phyloP scores from a whole-genome alignment of 176 grass and related monocot species.

The Olyra latifolia region DNA sequence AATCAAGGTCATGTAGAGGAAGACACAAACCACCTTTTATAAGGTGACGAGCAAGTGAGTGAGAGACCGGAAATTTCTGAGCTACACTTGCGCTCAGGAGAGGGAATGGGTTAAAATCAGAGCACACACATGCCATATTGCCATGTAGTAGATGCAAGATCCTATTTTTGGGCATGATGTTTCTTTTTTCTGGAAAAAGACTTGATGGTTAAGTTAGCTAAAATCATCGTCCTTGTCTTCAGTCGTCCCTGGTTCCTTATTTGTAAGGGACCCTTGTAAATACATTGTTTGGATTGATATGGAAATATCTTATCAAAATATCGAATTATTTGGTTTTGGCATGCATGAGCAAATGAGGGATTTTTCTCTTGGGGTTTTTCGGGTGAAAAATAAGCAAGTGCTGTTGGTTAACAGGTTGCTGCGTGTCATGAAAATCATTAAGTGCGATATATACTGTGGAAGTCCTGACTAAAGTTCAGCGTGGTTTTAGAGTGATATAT shows the following conservation, averaged over 20 bases:
- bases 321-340: not conserved
- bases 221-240: not conserved
- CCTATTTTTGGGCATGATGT: conserved; percentile 40
- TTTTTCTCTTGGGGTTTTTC: not conserved
- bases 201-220: not conserved
- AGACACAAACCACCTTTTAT: conserved; percentile 30
- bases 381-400: too few species aligned
- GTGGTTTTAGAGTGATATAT: not conserved
- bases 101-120: not conserved
- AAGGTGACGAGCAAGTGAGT: conserved; percentile 11
- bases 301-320: not conserved
- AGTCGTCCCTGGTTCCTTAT: not conserved
- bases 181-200: conserved; percentile 40
- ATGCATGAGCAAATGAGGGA: not conserved
- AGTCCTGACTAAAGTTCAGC: not conserved
- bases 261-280: not conserved
- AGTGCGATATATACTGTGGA: not conserved
- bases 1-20: conserved; percentile 23
- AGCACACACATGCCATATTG: not conserved
- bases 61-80: conserved; percentile 29
- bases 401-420: not conserved
- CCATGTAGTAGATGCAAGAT: conserved; percentile 10
- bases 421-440: not conserved
- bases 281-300: not conserved
- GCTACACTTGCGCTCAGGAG: conserved; percentile 29